A percentile compares a stretch with the other conserved stretches of the same genome.
Evolutionary conservation across 2,329 filamentous ascomycete species (phyloP).

Genomic region (Pestalotiopsis fici): DNA sequence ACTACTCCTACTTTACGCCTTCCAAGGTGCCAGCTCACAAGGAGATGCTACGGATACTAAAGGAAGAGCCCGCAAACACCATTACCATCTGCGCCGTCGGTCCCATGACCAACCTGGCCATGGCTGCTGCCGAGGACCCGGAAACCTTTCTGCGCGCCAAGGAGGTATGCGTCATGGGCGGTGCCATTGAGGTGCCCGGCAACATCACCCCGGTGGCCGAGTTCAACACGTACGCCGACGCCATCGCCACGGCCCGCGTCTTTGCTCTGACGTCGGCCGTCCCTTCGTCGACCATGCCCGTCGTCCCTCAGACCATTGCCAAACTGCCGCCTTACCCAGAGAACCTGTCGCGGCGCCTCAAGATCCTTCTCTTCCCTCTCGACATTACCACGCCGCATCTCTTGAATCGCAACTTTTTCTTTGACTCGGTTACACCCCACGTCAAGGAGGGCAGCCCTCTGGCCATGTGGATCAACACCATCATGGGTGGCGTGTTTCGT

Average conservation of each 20-base stretch:
- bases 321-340: conserved; percentile 63
- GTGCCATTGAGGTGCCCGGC: conserved; percentile 75
- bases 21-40: conserved; percentile 74
- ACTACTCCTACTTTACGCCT: conserved; percentile 69
- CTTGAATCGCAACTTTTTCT: conserved; percentile 62
- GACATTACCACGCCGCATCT: conserved; percentile 76
- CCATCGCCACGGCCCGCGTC: conserved; percentile 73
- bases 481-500: conserved; percentile 69
- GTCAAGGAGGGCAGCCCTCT: conserved; percentile 68
- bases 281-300: conserved; percentile 80
- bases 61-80: conserved; percentile 78
- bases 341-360: conserved; percentile 63
- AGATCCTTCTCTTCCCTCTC: conserved; percentile 71
- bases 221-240: conserved; percentile 94
- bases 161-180: conserved; percentile 95
- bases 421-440: conserved; percentile 53
- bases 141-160: conserved; percentile 87
- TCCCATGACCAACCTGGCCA: conserved; percentile 88
- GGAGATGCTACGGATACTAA: conserved; percentile 86
- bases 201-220: conserved; percentile 87
- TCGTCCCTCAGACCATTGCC: conserved; percentile 52
- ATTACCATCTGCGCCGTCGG: conserved; percentile 91
- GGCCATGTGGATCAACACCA: conserved; percentile 71
- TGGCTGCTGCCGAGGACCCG: conserved; percentile 85
- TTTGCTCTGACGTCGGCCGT: conserved; percentile 75